Conservation (phyloP, 768 basidiomycete genomes). For the Boletus sensibilis region DNA sequence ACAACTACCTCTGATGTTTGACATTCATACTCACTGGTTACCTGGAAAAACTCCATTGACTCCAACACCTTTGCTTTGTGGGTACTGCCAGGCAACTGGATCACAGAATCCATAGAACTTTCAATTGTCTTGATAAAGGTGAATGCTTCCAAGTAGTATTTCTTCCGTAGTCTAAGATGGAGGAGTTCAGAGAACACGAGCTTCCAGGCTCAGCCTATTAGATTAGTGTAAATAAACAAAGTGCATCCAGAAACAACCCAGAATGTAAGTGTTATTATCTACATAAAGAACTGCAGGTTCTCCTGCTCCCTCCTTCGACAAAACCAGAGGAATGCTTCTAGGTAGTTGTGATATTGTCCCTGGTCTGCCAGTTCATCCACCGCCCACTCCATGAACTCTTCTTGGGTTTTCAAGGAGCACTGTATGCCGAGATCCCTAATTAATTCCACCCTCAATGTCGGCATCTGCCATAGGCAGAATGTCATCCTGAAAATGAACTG, state of each 20-base stretch:
- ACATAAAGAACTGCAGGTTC: too few relatives aligned
- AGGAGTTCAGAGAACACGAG: too few relatives aligned
- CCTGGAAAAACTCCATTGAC: slow-evolving; percentile 86
- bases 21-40: slow-evolving; percentile 79
- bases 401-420: background rate
- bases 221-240: too few relatives aligned
- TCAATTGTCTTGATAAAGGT: slow-evolving; percentile 75
- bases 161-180: slow-evolving; percentile 70
- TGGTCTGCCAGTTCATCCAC: background rate
- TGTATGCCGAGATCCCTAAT: background rate
- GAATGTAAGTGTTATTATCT: too few relatives aligned
- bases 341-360: background rate
- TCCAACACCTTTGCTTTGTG: slow-evolving; percentile 83
- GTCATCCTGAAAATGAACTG: background rate
- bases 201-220: too few relatives aligned
- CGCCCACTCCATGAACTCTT: background rate
- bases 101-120: slow-evolving; percentile 66
- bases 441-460: background rate
- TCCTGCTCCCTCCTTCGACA: too few relatives aligned
- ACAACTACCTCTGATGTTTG: slow-evolving; percentile 64
- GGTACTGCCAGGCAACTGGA: slow-evolving; percentile 80
- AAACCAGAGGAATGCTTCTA: background rate
- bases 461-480: background rate
- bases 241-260: too few relatives aligned
- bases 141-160: slow-evolving; percentile 84